Conservation (phyloP, 202 grass and related monocot species). For the Panicum hallii region DNA sequence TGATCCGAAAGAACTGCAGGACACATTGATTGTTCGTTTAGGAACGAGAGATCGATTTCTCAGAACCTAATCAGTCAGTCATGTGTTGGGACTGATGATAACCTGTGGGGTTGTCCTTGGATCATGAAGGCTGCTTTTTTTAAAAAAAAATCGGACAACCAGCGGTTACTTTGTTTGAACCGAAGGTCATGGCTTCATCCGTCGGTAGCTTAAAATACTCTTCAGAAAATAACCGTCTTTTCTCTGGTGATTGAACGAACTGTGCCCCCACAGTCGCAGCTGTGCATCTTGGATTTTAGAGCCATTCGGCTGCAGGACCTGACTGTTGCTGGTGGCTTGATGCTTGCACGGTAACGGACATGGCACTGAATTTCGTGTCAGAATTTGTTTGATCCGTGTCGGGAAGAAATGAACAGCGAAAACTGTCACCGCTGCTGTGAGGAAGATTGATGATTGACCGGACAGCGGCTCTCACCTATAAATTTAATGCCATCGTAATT, state of each 20-base stretch:
- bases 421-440: background rate
- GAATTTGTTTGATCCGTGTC: slow-evolving; percentile 20
- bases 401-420: slow-evolving; percentile 16
- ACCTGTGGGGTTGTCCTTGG: slow-evolving; percentile 13
- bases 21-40: background rate
- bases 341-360: slow-evolving; percentile 24
- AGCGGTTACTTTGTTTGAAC: slow-evolving; percentile 6
- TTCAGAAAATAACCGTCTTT: slow-evolving; percentile 7
- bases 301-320: background rate
- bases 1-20: slow-evolving; percentile 14
- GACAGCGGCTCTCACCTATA: slow-evolving; percentile 1
- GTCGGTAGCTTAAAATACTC: background rate
- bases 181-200: background rate
- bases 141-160: background rate
- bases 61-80: background rate
- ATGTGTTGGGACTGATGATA: slow-evolving; percentile 10
- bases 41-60: background rate
- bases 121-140: background rate
- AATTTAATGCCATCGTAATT: slow-evolving; percentile 44
- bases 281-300: slow-evolving; percentile 39
- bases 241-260: slow-evolving; percentile 2
- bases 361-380: slow-evolving; percentile 40
- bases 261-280: slow-evolving; percentile 7
- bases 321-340: background rate
- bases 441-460: slow-evolving; percentile 31